Evolutionary conservation across 768 basidiomycete species (phyloP).

Genomic region (Mycena capillaripes): DNA sequence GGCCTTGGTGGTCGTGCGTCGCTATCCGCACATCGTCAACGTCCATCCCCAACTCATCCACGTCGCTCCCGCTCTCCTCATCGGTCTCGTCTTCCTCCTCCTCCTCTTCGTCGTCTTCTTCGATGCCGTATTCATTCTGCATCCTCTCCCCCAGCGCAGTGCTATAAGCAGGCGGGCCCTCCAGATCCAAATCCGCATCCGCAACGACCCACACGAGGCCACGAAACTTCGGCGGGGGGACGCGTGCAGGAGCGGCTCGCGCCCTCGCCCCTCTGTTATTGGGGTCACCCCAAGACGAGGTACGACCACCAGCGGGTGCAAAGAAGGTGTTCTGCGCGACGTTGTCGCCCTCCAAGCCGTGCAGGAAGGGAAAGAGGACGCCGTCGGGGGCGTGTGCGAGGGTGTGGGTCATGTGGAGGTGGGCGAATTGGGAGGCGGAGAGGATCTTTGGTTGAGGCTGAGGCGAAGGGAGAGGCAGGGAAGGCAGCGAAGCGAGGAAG

Average conservation of each 20-base stretch:
- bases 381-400: constrained; percentile 83
- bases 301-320: constrained; percentile 45
- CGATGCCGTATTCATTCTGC: constrained; percentile 35
- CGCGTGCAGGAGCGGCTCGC: not conserved
- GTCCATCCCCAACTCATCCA: constrained; percentile 38
- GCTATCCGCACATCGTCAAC: constrained; percentile 16
- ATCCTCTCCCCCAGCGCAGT: constrained; percentile 30
- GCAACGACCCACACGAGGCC: constrained; percentile 88
- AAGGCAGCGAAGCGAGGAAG: not conserved
- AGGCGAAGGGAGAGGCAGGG: not conserved
- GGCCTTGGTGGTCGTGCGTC: constrained; percentile 32
- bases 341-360: constrained; percentile 88
- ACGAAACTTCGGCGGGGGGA: constrained; percentile 62
- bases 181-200: constrained; percentile 69
- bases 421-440: constrained; percentile 64
- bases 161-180: not conserved
- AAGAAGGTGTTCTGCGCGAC: constrained; percentile 88
- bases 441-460: constrained; percentile 42
- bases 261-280: not conserved
- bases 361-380: constrained; percentile 90
- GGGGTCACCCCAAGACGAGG: constrained; percentile 17
- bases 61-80: not conserved
- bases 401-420: constrained; percentile 73
- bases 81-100: constrained; percentile 30
- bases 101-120: constrained; percentile 39